Percentiles rank a stretch among this genome's conserved stretches.
Evolutionary conservation across 768 basidiomycete genomes (phyloP).

Genomic region (Leccinum olivaceopallidum): DNA sequence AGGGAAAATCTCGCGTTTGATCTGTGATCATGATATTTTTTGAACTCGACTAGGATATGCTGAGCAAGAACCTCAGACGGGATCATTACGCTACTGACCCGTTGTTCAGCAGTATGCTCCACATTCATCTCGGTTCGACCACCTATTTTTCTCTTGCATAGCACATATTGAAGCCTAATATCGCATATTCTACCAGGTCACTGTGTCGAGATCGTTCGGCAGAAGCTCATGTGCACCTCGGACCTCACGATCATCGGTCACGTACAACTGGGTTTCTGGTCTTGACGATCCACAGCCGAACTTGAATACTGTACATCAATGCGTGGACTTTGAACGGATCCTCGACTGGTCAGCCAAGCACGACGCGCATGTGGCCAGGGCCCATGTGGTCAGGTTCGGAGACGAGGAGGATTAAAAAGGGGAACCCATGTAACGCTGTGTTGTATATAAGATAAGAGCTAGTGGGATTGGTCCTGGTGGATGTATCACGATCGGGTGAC

Average conservation of each 20-base stretch:
- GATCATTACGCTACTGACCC: conserved; percentile 1
- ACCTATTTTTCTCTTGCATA: neutral
- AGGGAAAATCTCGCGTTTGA: neutral
- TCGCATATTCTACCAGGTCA: neutral
- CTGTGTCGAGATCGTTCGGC: conserved; percentile 4
- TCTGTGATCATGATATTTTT: neutral
- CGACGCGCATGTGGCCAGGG: neutral
- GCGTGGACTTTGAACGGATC: conserved; percentile 3
- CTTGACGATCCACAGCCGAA: neutral
- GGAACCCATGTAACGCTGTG: neutral
- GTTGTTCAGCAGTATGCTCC: neutral
- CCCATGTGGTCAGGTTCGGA: conserved; percentile 3
- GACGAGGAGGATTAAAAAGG: neutral
- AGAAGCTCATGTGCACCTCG: conserved; percentile 7
- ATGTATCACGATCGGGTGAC: neutral
- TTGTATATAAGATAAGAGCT: neutral
- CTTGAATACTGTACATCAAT: conserved; percentile 1
- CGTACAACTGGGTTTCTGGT: neutral
- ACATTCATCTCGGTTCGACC: conserved; percentile 1
- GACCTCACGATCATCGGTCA: conserved; percentile 3
- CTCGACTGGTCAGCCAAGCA: conserved; percentile 4
- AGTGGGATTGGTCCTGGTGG: too few relatives aligned
- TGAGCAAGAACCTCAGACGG: conserved; percentile 1
- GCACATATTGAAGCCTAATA: neutral
- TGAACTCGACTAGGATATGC: neutral